Percentiles rank a stretch among this genome's conserved stretches.
Conservation (phyloP, 1,284 basidiomycete genomes). For the Grifola frondosa region DNA sequence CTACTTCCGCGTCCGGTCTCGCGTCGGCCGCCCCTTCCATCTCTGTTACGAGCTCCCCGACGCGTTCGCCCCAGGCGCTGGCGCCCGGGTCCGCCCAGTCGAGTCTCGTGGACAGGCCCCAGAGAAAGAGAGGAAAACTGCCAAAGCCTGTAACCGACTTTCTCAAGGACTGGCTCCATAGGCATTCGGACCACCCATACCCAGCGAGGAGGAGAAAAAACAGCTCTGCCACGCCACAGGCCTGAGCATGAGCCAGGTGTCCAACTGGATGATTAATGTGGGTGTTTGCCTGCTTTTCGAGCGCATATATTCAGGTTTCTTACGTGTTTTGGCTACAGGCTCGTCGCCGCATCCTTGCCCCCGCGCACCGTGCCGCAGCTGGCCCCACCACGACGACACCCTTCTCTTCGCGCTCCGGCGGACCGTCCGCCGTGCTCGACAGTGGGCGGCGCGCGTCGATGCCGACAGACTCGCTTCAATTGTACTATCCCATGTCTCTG, state of each 20-base stretch:
- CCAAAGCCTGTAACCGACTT: slow-evolving; percentile 89
- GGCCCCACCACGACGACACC: slow-evolving; percentile 75
- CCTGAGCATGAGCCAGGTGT: slow-evolving; percentile 85
- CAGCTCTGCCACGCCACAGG: slow-evolving; percentile 83
- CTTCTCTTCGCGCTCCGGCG: slow-evolving; percentile 42
- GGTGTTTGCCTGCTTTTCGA: slow-evolving; percentile 33
- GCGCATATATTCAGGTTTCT: slow-evolving; percentile 13
- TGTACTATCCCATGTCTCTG: slow-evolving; percentile 74
- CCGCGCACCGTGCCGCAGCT: slow-evolving; percentile 69
- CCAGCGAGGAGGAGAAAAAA: slow-evolving; percentile 92
- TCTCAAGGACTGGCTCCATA: slow-evolving; percentile 87
- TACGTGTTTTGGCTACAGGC: slow-evolving; percentile 57
- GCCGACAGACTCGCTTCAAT: slow-evolving; percentile 59
- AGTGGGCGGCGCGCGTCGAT: slow-evolving; percentile 41
- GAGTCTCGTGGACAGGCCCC: slow-evolving; percentile 67
- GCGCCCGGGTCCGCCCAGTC: slow-evolving; percentile 46
- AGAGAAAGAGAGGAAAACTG: slow-evolving; percentile 81
- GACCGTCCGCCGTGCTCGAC: slow-evolving; percentile 25
- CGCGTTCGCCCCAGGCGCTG: slow-evolving; percentile 52
- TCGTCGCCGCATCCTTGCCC: slow-evolving; percentile 77
- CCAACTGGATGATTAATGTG: slow-evolving; percentile 91
- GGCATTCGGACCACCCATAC: slow-evolving; percentile 87
- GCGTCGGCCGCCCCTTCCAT: slow-evolving; percentile 37
- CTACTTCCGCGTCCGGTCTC: slow-evolving; percentile 41
- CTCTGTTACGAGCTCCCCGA: slow-evolving; percentile 33